A percentile compares a stretch with the other conserved stretches of the same genome.
Evolutionary conservation across 108 stramenopile genomes (phyloP).

Genomic region (Tribonema minus): DNA sequence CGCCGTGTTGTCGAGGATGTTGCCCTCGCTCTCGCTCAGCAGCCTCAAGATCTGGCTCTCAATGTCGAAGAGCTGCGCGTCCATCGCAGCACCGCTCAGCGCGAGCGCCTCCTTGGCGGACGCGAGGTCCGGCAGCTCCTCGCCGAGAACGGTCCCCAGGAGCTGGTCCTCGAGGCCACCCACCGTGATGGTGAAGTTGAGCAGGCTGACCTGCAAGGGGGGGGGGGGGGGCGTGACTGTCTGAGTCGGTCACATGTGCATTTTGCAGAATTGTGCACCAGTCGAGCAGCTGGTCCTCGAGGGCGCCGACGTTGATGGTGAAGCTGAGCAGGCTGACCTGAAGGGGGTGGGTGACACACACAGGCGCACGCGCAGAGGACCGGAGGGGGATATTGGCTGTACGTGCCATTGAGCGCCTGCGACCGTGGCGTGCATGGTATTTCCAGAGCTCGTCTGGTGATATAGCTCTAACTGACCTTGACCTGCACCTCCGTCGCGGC

Average conservation of each 20-base stretch:
- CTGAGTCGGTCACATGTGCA: too few species aligned
- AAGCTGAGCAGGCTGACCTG: constrained; percentile 65
- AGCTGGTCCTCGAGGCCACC: constrained; percentile 65
- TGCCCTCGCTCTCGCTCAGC: constrained; percentile 57
- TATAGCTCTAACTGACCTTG: too few species aligned
- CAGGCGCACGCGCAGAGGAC: too few species aligned
- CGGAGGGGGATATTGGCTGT: too few species aligned
- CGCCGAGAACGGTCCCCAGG: constrained; percentile 42
- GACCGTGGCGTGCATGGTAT: too few species aligned
- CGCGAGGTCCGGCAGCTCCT: constrained; percentile 51
- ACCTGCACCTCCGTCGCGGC: constrained; percentile 56
- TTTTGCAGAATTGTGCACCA: too few species aligned
- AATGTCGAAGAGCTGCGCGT: constrained; percentile 63
- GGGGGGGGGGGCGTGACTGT: too few species aligned
- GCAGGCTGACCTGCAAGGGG: constrained; percentile 57
- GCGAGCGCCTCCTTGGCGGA: constrained; percentile 53
- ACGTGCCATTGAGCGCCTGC: too few species aligned
- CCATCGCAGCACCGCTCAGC: too few species aligned
- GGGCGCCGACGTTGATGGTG: constrained; percentile 61
- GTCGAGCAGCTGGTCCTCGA: constrained; percentile 70
- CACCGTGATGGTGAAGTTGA: constrained; percentile 67
- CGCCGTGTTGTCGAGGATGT: constrained; percentile 65
- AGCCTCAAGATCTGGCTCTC: constrained; percentile 57
- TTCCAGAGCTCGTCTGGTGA: too few species aligned
- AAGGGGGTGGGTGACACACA: background rate